Evolutionary conservation across 2,329 filamentous ascomycete species (phyloP), one percentile per base, ranked within the genome.

Genomic region (Sporothrix sp.): DNA sequence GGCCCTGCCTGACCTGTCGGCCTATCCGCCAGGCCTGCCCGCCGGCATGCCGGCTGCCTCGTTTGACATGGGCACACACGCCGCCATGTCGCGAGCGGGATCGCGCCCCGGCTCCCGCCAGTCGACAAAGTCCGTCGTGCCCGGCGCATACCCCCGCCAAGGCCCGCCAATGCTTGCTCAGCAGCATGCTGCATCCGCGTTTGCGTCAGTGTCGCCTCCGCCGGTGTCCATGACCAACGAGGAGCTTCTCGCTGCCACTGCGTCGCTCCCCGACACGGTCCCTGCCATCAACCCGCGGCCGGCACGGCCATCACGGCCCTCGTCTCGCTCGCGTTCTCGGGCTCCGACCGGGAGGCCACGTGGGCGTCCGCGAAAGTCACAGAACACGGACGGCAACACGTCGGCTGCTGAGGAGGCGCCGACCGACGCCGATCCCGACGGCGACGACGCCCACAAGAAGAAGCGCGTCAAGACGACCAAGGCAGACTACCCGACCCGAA

Each of bases 381-480:
- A 71, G 27, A 62, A 63, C 30, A 63, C 63, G 18, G 74, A 77
- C 52, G 84, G 84, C 14, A 86, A 85, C 63, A 86, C 82, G 9
- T 89, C 84, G 37, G 83, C 81, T 5, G 83, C 87, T 57, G 84
- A 91, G 59, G 78, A 84, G 18, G 30, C 39, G 13, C 53, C 53
- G 9, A 58, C 73, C 72, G 56, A 57, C 13, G 77, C 80, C 14
- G 74, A 82, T 60, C 72, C 70, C n/a, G 74, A 82, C 59, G 72
- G 70, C n/a, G 78, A 81, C 53, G 78, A 81, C 9, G 73, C 66
- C 1, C 64, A 71, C 2, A 73, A 73, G 56, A 85, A 81, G 60
- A 96, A 95, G 68, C 78, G 90, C 60, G 89, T 83, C 30, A 93
- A 87, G 61, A 79, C 84, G 21, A 87, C 81, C 18, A 84, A 82